phyloP scores from a whole-genome alignment of 768 basidiomycete species.

The Kwoniella dejecticola region DNA sequence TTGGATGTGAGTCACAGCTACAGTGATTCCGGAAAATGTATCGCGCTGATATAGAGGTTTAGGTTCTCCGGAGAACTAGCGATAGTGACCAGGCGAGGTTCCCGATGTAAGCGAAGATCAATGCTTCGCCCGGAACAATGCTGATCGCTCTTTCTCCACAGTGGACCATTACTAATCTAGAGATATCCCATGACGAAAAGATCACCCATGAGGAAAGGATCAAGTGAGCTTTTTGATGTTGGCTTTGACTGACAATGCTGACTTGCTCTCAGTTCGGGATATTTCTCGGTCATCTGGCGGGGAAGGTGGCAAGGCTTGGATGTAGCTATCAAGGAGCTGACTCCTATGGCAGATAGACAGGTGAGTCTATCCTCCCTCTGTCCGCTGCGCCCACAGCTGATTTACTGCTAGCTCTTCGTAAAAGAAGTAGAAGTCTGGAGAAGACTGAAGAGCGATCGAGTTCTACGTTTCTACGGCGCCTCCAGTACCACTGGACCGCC shows the following conservation, averaged over 20 bases:
- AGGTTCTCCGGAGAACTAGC: constrained; percentile 39
- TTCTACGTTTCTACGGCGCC: constrained; percentile 75
- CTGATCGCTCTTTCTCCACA: no score
- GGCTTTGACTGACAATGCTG: neutral
- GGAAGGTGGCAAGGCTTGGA: constrained; percentile 69
- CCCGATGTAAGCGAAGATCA: constrained; percentile 54
- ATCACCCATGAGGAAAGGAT: constrained; percentile 69
- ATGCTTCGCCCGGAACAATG: constrained; percentile 71
- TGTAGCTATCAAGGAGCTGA: constrained; percentile 60
- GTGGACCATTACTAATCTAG: constrained; percentile 61
- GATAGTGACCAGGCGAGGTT: constrained; percentile 25
- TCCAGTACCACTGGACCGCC: constrained; percentile 69
- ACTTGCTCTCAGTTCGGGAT: constrained; percentile 60
- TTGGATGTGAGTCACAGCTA: constrained; percentile 27
- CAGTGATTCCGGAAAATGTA: neutral
- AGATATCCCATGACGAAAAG: constrained; percentile 69
- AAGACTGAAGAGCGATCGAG: constrained; percentile 66
- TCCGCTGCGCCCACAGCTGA: constrained; percentile 48
- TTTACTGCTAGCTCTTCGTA: constrained; percentile 63
- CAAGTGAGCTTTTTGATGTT: constrained; percentile 44
- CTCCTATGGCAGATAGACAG: constrained; percentile 24
- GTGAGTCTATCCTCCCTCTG: constrained; percentile 27
- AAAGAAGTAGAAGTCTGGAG: constrained; percentile 75
- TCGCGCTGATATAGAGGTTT: neutral
- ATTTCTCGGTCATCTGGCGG: constrained; percentile 76